A percentile compares a stretch with the other conserved stretches of the same genome.
Evolutionary conservation across 345 rosid genomes (phyloP).

Genomic region (Carallia brachiata): DNA sequence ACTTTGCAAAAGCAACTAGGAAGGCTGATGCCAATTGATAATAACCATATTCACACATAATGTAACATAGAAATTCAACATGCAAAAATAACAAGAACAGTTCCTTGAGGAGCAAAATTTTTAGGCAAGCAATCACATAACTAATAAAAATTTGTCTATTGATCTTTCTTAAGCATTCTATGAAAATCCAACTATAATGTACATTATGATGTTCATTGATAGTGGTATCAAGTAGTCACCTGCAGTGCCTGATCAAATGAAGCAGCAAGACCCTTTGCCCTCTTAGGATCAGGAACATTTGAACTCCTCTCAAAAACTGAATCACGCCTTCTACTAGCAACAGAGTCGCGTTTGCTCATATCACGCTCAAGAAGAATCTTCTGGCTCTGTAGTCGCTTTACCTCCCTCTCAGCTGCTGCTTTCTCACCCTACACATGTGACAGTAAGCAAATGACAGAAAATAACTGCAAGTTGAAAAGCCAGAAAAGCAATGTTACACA

Average conservation of each 20-base stretch:
- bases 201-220: neutral
- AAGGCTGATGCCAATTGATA: constrained; percentile 1
- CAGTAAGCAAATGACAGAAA: neutral
- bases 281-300: constrained; percentile 45
- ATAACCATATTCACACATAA: neutral
- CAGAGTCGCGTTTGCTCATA: constrained; percentile 71
- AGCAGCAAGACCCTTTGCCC: constrained; percentile 29
- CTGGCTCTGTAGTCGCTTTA: constrained; percentile 65
- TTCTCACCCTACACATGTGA: constrained; percentile 64
- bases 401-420: constrained; percentile 79
- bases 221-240: constrained; percentile 28
- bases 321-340: constrained; percentile 75
- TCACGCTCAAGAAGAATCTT: constrained; percentile 81
- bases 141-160: neutral
- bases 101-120: too few relatives aligned
- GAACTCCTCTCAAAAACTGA: constrained; percentile 54
- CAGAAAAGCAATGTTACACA: constrained; percentile 4
- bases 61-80: neutral
- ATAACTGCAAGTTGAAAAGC: neutral
- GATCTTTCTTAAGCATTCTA: constrained; percentile 5
- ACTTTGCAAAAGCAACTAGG: neutral
- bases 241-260: constrained; percentile 48
- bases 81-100: neutral
- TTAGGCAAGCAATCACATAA: neutral
- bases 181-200: neutral